Evolutionary conservation across 768 basidiomycete species (phyloP).

Genomic region (Mrakia gelida): DNA sequence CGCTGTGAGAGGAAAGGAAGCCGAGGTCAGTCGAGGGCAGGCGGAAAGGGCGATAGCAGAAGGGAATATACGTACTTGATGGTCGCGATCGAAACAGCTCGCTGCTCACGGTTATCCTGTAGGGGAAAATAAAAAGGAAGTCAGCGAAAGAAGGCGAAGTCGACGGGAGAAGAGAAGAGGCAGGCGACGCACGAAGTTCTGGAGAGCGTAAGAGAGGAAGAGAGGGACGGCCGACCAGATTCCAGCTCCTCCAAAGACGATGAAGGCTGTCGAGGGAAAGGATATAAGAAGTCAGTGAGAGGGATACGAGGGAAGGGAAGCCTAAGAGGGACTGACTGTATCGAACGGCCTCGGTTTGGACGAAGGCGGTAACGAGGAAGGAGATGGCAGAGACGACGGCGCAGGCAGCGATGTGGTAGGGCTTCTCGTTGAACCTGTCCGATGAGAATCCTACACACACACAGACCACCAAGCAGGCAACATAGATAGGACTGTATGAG

Average conservation of each 20-base stretch:
- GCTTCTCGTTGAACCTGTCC: conserved; percentile 41
- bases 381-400: conserved; percentile 32
- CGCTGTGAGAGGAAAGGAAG: too few species aligned
- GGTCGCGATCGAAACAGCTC: conserved; percentile 33
- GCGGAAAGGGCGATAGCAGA: not conserved
- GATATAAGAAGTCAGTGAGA: too few species aligned
- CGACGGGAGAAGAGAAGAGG: too few species aligned
- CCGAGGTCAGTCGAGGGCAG: too few species aligned
- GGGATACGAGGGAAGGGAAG: too few species aligned
- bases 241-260: conserved; percentile 41
- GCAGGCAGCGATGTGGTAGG: conserved; percentile 38
- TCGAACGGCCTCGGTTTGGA: conserved; percentile 37
- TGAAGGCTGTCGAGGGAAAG: conserved; percentile 33
- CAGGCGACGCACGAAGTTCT: conserved; percentile 36
- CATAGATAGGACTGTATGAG: conserved; percentile 37
- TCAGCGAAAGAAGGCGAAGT: too few species aligned
- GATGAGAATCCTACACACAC: conserved; percentile 37
- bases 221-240: conserved; percentile 43
- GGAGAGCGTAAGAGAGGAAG: conserved; percentile 42
- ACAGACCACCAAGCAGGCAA: conserved; percentile 39
- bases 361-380: conserved; percentile 41
- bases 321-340: conserved; percentile 33
- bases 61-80: conserved; percentile 33
- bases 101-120: conserved; percentile 39
- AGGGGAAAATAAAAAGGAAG: too few species aligned